Base-by-base conservation (phyloP, 495 filamentous ascomycete genomes). In the Usnea hakonensis region DNA sequence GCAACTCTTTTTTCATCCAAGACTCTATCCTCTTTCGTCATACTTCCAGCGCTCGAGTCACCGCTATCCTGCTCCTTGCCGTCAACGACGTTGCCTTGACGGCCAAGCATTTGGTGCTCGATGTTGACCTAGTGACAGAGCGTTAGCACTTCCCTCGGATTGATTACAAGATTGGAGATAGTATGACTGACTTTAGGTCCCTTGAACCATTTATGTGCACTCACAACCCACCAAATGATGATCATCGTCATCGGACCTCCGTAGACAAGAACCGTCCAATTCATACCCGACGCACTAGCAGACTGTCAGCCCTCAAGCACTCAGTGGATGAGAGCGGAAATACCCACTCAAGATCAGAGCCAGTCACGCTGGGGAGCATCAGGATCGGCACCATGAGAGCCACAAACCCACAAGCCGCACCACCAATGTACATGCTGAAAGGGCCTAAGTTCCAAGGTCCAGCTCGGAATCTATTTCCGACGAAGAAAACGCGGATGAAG, bases 201-300 rank as follows among this genome's bases (percentile, higher is more conserved):
- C 63, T 83, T 87, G 72, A 91, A 91, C 88, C 88, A 90, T 64
- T 83, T 84, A 28, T 76, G 78, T 6, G 88, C 88, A 69, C 83
- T 82, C 37, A 90, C 75, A 65, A 86, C 71, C 81, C 87, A 91
- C 86, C 87, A 90, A 54, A 89, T 71, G 7, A 79, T 68, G 13
- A 88, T 79, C 6, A 78, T 72, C 11, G 84, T 41, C 85, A 87
- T 87, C 16, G 85, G 84, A 19, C 69, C 84, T n/a, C 86, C 88
- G 69, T 87, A 91, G 36, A 91, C 88, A 38, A 90, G 77, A 69
- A 77, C 79, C 6, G 88, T 91, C 87, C 87, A 90, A 64, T 90
- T 90, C 87, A 90, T 90, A 5, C 46, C 60, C 10, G 61, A 33
- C 21, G 65, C 65, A 58, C 69, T 67, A 23, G 53, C 36, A 10